Base-by-base conservation (phyloP, 2,329 filamentous ascomycete species). In the Calonectria crousiana region DNA sequence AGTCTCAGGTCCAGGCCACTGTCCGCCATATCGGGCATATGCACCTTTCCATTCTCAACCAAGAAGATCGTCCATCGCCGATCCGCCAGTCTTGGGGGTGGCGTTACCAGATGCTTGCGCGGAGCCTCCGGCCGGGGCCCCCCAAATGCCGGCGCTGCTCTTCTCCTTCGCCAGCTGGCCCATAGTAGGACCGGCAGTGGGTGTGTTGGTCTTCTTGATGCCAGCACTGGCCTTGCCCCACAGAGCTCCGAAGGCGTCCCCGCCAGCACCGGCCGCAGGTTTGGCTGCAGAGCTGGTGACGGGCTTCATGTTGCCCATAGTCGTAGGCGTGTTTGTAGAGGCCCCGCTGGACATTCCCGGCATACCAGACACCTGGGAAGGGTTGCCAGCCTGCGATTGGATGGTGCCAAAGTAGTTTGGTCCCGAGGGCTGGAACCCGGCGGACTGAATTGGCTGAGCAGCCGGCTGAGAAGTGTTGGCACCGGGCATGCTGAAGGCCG, bases 81-180 rank as follows among this genome's bases (percentile, higher is more conserved):
- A 83, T 9, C 87, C 88, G 69, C 80, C 79, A 53, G 79, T 75
- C 76, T 82, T 80, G 64, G 80, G 80, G 30, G 82, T 74, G 49
- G 77, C 77, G 73, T 78, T 78, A 67, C 77, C 77, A 5, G 80
- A 76, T 1, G 84, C 78, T 75, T 85, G 82, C n/a, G 80, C 71
- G 8, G 82, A 67, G 77, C 83, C 76, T 78, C 87, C 74, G 62
- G 92, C 88, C 20, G 93, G 89, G 0, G 94, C 91, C 23, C 96
- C 97, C 95, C 97, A 99, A 76, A 99, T 95, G 10, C 96, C 95
- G 20, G 96, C 95, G 80, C 93, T 95, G 73, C 95, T 97, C 90
- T 98, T 98, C 86, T 98, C 95, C 88, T 98, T 98, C n/a, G 96
- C 96, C 85, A 99, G 92, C 84, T 98, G 96, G 36, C 95, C 96